These are phyloP conservation scores for Talaromyces ruber DNA, from an alignment of 495 filamentous ascomycete species.

Conservation along the genomic window DNA sequence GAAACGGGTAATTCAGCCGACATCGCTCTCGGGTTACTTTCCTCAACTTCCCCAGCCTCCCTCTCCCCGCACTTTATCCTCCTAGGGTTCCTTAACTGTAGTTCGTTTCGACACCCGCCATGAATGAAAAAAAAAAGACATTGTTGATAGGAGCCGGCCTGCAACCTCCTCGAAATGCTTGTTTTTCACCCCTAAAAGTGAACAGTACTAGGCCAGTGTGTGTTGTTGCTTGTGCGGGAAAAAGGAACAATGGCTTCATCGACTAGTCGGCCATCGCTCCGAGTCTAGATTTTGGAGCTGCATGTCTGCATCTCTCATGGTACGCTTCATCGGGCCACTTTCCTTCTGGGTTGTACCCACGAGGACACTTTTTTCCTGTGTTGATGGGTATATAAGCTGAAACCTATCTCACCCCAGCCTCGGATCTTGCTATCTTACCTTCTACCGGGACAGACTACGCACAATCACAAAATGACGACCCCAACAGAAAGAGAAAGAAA, in stretches of 20 bases:
- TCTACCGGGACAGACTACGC: neutral
- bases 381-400: neutral
- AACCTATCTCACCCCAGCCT: neutral
- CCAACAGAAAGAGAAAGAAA: constrained; percentile 2
- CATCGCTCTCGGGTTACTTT: neutral
- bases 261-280: neutral
- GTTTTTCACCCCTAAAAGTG: neutral
- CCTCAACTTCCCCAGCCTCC: neutral
- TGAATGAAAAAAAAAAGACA: neutral
- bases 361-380: neutral
- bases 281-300: neutral
- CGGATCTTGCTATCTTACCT: neutral
- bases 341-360: neutral
- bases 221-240: neutral
- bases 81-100: neutral
- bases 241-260: neutral
- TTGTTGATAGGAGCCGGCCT: neutral
- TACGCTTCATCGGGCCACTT: neutral
- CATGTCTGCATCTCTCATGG: neutral
- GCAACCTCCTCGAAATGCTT: neutral
- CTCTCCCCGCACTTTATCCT: neutral
- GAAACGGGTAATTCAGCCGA: neutral
- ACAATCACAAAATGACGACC: neutral
- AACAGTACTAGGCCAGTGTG: neutral
- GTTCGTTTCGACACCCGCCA: neutral